Conservation (phyloP, 192 early-diverging fungal genomes). For the Coemansia sp. region DNA sequence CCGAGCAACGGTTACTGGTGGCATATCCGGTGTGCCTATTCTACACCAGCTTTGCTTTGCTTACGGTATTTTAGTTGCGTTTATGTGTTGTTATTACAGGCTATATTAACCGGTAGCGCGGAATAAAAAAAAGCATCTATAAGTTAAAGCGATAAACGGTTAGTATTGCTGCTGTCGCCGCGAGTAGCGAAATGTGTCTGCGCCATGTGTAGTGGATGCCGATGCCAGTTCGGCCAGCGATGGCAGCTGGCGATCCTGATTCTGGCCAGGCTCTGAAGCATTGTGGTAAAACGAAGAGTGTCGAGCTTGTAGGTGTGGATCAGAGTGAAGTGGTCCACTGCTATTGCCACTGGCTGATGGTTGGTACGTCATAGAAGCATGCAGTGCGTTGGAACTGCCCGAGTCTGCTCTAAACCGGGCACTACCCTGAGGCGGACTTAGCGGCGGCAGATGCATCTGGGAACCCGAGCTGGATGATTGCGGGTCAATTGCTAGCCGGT, state of each 20-base stretch:
- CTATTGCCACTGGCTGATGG: slow-evolving; percentile 10
- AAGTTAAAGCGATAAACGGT: neutral
- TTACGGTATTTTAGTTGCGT: slow-evolving; percentile 76
- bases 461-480: neutral
- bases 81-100: neutral
- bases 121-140: neutral
- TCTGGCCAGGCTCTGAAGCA: slow-evolving; percentile 8
- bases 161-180: slow-evolving; percentile 27
- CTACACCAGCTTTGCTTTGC: slow-evolving; percentile 89
- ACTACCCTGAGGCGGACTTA: slow-evolving; percentile 17
- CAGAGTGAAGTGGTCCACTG: neutral
- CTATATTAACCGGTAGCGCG: no score
- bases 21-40: slow-evolving; percentile 92
- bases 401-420: neutral
- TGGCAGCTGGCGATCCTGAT: slow-evolving; percentile 36
- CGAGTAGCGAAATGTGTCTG: slow-evolving; percentile 27
- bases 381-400: slow-evolving; percentile 13
- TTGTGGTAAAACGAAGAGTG: slow-evolving; percentile 2
- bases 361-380: slow-evolving; percentile 20
- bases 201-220: slow-evolving; percentile 24
- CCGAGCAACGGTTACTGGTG: slow-evolving; percentile 88
- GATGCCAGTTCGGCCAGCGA: slow-evolving; percentile 48
- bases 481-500: slow-evolving; percentile 4
- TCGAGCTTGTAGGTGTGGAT: slow-evolving; percentile 1
- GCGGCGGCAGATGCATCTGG: slow-evolving; percentile 28